Evolutionary conservation across 192 early-diverging fungal genomes (phyloP), one percentile per base, ranked within the genome.

Genomic region (Linnemannia hyalina): DNA sequence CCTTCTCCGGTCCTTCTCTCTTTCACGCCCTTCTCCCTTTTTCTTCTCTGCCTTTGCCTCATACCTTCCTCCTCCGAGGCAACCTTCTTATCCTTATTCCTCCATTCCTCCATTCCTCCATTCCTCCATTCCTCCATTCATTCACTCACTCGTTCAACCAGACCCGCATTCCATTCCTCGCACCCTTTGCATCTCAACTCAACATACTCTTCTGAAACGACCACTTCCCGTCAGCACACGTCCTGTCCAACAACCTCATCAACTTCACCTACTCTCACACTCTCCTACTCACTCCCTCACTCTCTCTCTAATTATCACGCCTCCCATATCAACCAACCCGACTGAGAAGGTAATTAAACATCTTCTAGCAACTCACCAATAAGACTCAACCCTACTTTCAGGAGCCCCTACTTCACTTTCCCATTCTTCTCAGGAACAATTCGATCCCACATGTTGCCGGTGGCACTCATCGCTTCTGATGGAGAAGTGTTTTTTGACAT

Each of bases 81-180:
- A 32, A 22, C 69, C 38, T 42, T 70, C 38, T 9, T 38, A 41
- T 40, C 69, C 42, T 42, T 11, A 23, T 26, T 72, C 9, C 9
- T 72, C 41, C 16, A 22, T 41, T 42, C 20, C 1, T 42, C 1
- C n/a, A 29, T 35, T 35, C 35, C 35, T 35, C 35, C n/a, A 3
- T 26, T 29, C 52, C 29, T 54, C 35, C 46, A n/a, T 52, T 36
- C 26, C 35, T 35, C 35, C 38, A 40, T 40, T 60, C 55, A 60
- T 60, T 60, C 73, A 23, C 49, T 38, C 49, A 52, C 5, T 52
- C 60, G 0, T 15, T 42, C n/a, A 55, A 18, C 47, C 73, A 35
- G 54, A 74, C 73, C 46, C 47, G 54, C 32, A 40, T 65, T 65
- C 60, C 60, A 65, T 32, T 32, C 52, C 44, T 40, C 29, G 71